These are phyloP conservation scores for Zopfia rhizophila DNA, from an alignment of 2,329 filamentous ascomycete species.

Conservation along the genomic window DNA sequence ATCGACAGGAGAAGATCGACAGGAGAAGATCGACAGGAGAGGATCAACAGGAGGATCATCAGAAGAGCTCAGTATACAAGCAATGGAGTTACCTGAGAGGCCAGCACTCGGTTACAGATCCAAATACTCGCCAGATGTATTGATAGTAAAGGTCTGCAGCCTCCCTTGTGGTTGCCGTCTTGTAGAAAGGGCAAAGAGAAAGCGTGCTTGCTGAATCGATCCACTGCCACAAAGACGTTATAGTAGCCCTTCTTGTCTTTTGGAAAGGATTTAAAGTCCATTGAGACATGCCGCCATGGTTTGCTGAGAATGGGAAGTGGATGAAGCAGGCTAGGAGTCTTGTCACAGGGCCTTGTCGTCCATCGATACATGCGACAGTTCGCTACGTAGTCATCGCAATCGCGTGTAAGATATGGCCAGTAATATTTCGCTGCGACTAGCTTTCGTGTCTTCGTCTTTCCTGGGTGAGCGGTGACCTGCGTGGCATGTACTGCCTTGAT, in stretches of 20 bases:
- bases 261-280: conserved; percentile 5
- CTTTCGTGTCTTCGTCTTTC: background rate
- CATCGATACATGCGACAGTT: background rate
- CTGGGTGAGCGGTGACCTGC: too few relatives aligned
- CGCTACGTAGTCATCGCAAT: too few relatives aligned
- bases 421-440: background rate
- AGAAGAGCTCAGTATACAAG: too few relatives aligned
- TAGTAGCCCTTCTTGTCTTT: background rate
- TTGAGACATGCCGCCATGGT: background rate
- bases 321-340: background rate
- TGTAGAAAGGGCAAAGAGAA: conserved; percentile 11
- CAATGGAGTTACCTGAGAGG: too few relatives aligned
- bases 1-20: too few relatives aligned
- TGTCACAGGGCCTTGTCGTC: background rate
- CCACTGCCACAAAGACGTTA: conserved; percentile 6
- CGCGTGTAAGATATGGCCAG: too few relatives aligned
- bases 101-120: too few relatives aligned
- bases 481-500: background rate
- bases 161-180: background rate
- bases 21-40: too few relatives aligned
- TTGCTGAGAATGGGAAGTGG: background rate
- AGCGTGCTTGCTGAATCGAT: conserved; percentile 13
- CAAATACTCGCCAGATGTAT: too few relatives aligned
- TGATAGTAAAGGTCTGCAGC: conserved; percentile 6
- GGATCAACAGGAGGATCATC: too few relatives aligned